A percentile compares a stretch with the other conserved stretches of the same genome.
These are phyloP conservation scores for Fomitopsis pinicola DNA, from an alignment of 1,284 basidiomycete genomes.

Conservation along the genomic window DNA sequence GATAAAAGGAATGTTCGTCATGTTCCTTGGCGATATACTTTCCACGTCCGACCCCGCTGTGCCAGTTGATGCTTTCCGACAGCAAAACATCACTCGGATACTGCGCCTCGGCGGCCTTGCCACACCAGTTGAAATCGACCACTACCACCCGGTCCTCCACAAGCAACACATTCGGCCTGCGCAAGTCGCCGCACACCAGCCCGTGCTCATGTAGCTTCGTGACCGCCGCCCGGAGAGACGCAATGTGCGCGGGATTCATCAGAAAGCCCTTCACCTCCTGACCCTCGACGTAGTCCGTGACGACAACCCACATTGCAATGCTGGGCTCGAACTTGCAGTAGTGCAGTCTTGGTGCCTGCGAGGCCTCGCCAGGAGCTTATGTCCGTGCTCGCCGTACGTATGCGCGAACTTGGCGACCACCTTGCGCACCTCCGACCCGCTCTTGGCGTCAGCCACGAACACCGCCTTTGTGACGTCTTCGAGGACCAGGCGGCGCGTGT, in stretches of 20 bases:
- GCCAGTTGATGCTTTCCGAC: not conserved
- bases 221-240: slow-evolving; percentile 9
- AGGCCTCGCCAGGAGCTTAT: slow-evolving; percentile 2
- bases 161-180: slow-evolving; percentile 17
- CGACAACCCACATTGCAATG: slow-evolving; percentile 15
- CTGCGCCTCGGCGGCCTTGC: slow-evolving; percentile 8
- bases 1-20: not conserved
- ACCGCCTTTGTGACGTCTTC: not conserved
- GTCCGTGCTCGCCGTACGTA: slow-evolving; percentile 9
- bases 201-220: slow-evolving; percentile 13
- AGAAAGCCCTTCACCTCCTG: not conserved
- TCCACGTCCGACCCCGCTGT: not conserved
- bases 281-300: slow-evolving; percentile 17
- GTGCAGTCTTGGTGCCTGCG: slow-evolving; percentile 7
- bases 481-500: not conserved
- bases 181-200: slow-evolving; percentile 21
- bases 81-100: slow-evolving; percentile 6
- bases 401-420: slow-evolving; percentile 16
- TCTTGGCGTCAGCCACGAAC: not conserved
- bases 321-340: slow-evolving; percentile 4
- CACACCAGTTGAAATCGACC: slow-evolving; percentile 24
- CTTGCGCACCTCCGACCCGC: not conserved
- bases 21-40: slow-evolving; percentile 5
- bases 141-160: slow-evolving; percentile 6
- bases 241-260: not conserved